Percentiles rank a stretch among this genome's conserved stretches.
Conservation (phyloP, 2,329 filamentous ascomycete species). For the Neoascochyta sp. region DNA sequence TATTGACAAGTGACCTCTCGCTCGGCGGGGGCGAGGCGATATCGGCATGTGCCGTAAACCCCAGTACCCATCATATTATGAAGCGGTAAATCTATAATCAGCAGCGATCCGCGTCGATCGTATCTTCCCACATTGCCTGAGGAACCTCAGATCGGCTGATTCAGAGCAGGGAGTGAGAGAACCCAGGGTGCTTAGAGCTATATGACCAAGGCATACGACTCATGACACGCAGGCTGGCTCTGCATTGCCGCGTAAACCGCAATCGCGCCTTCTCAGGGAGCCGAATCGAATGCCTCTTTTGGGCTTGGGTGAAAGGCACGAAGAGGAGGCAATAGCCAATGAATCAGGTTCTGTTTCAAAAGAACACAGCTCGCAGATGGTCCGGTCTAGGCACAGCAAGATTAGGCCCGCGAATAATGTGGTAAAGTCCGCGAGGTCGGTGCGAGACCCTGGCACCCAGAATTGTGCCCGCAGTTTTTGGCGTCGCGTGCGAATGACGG, state of each 20-base stretch:
- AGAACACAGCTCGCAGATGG: constrained; percentile 6
- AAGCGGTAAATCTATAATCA: constrained; percentile 21
- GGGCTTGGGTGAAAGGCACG: constrained; percentile 6
- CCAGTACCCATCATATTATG: constrained; percentile 15
- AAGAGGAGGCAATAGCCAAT: too few species aligned
- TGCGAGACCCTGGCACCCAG: constrained; percentile 11
- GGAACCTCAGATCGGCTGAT: constrained; percentile 13
- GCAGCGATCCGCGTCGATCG: constrained; percentile 26
- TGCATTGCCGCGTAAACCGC: constrained; percentile 25
- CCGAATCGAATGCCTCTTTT: constrained; percentile 6
- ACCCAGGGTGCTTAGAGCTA: constrained; percentile 22
- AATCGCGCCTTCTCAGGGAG: constrained; percentile 9
- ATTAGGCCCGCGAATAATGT: constrained; percentile 6
- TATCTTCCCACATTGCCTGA: constrained; percentile 13
- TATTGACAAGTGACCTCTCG: too few species aligned
- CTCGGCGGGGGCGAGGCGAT: too few species aligned
- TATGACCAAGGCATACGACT: constrained; percentile 30
- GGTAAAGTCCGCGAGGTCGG: constrained; percentile 6
- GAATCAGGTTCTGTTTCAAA: constrained; percentile 9
- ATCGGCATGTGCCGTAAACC: too few species aligned
- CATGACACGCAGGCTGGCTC: constrained; percentile 3
- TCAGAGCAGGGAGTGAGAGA: constrained; percentile 28
- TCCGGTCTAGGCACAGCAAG: constrained; percentile 5
- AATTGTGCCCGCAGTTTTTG: too few species aligned
- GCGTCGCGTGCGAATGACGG: constrained; percentile 20